A percentile compares a stretch with the other conserved stretches of the same genome.
These are phyloP conservation scores for Cyclocybe cylindracea DNA, from an alignment of 768 basidiomycete species.

Conservation along the genomic window DNA sequence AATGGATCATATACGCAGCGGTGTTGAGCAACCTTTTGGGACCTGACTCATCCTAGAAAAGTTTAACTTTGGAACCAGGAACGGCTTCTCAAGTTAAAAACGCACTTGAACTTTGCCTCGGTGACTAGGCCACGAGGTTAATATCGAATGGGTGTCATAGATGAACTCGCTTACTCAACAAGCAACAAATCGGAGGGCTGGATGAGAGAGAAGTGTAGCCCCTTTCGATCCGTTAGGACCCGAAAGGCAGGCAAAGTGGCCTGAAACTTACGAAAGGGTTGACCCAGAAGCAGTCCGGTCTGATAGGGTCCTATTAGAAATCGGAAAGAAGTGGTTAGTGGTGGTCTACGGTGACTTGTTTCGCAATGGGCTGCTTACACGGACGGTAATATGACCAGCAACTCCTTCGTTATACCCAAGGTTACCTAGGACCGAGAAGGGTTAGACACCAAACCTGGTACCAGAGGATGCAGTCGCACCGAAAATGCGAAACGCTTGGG, in stretches of 20 bases:
- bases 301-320: constrained; percentile 35
- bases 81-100: neutral
- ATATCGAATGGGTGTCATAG: neutral
- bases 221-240: constrained; percentile 20
- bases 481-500: constrained; percentile 47
- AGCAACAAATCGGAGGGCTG: constrained; percentile 45
- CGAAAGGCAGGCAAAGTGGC: neutral
- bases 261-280: constrained; percentile 39
- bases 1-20: constrained; percentile 39
- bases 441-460: neutral
- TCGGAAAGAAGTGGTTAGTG: neutral
- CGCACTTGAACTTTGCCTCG: constrained; percentile 26
- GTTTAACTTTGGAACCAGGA: neutral
- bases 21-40: constrained; percentile 30
- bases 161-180: constrained; percentile 35
- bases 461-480: constrained; percentile 24
- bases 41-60: constrained; percentile 29
- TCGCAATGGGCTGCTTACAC: constrained; percentile 22
- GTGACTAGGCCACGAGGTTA: constrained; percentile 18
- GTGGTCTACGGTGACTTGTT: neutral
- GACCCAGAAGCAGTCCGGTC: constrained; percentile 46
- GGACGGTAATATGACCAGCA: constrained; percentile 53
- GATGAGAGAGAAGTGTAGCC: constrained; percentile 46
- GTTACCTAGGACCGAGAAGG: constrained; percentile 22
- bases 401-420: constrained; percentile 49